Conservation (phyloP, 108 stramenopile genomes). For the Fistulifera solaris region DNA sequence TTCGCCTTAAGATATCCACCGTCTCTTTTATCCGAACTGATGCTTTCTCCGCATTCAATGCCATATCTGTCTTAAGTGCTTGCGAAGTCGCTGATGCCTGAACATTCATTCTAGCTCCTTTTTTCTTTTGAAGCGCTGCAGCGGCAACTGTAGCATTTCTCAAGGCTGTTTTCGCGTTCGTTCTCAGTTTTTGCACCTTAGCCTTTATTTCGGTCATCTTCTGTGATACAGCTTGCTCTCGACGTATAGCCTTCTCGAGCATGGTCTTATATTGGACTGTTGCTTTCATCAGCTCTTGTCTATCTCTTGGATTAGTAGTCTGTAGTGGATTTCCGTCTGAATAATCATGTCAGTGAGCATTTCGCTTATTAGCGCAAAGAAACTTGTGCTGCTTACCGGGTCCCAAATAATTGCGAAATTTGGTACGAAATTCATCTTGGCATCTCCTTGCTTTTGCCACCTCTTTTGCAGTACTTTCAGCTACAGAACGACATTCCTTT, state of each 20-base stretch:
- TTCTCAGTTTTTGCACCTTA: conserved; percentile 15
- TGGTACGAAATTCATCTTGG: conserved; percentile 24
- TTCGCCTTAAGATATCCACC: conserved; percentile 17
- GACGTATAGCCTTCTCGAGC: conserved; percentile 18
- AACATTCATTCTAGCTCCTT: conserved; percentile 4
- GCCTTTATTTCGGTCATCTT: conserved; percentile 16
- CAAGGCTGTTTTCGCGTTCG: not conserved
- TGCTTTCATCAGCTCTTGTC: conserved; percentile 22
- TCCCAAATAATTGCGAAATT: conserved; percentile 27
- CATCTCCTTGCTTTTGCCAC: conserved; percentile 22
- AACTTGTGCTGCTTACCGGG: conserved; percentile 24
- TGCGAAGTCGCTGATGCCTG: not conserved
- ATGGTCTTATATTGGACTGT: conserved; percentile 15
- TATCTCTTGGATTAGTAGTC: conserved; percentile 21
- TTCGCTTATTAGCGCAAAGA: not conserved
- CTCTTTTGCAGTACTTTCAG: conserved; percentile 8
- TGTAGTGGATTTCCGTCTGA: conserved; percentile 28
- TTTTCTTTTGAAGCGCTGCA: conserved; percentile 20
- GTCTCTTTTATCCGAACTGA: conserved; percentile 26
- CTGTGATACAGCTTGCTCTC: conserved; percentile 10
- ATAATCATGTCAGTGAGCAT: too few species aligned
- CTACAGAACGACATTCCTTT: conserved; percentile 12
- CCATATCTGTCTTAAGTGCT: conserved; percentile 7
- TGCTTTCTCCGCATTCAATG: conserved; percentile 1
- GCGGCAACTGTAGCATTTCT: conserved; percentile 1